A percentile compares a stretch with the other conserved stretches of the same genome.
These are phyloP conservation scores for Theileria annulata DNA, from an alignment of 169 alveolate genomes.

Conservation along the genomic window DNA sequence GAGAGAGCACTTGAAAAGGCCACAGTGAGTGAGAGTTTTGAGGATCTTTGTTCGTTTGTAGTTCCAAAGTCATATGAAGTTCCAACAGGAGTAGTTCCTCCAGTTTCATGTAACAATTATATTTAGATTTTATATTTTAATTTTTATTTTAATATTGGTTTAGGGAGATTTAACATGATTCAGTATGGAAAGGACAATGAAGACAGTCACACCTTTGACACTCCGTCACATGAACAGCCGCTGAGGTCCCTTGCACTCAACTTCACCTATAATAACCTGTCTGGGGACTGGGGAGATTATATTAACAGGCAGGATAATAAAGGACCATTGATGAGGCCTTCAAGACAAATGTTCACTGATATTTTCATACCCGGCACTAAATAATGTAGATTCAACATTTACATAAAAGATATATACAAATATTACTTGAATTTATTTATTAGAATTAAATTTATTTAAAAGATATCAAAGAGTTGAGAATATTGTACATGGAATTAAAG, in stretches of 20 bases:
- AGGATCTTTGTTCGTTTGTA: conserved; percentile 66
- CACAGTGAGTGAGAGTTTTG: conserved; percentile 66
- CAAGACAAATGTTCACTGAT: conserved; percentile 85
- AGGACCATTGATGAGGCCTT: conserved; percentile 80
- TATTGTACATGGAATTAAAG: background rate
- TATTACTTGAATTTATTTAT: too few relatives aligned
- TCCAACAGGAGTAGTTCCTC: conserved; percentile 68
- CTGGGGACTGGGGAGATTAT: conserved; percentile 89
- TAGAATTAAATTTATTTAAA: too few relatives aligned
- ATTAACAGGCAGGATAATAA: conserved; percentile 84
- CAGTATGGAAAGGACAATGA: conserved; percentile 84
- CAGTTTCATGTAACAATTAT: conserved; percentile 49
- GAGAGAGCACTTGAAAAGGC: conserved; percentile 75
- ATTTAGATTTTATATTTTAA: too few relatives aligned
- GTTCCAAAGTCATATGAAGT: conserved; percentile 54
- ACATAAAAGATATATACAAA: background rate
- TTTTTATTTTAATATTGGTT: background rate
- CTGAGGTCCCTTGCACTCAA: conserved; percentile 82
- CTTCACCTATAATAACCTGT: conserved; percentile 84
- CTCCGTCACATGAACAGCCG: conserved; percentile 82
- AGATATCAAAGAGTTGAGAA: background rate
- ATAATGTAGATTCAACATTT: conserved; percentile 26
- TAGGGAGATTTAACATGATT: conserved; percentile 78
- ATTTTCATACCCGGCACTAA: conserved; percentile 79
- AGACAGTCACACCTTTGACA: conserved; percentile 77